These are phyloP conservation scores for Ascochyta fabae DNA, from an alignment of 2,329 filamentous ascomycete genomes.

Conservation along the genomic window DNA sequence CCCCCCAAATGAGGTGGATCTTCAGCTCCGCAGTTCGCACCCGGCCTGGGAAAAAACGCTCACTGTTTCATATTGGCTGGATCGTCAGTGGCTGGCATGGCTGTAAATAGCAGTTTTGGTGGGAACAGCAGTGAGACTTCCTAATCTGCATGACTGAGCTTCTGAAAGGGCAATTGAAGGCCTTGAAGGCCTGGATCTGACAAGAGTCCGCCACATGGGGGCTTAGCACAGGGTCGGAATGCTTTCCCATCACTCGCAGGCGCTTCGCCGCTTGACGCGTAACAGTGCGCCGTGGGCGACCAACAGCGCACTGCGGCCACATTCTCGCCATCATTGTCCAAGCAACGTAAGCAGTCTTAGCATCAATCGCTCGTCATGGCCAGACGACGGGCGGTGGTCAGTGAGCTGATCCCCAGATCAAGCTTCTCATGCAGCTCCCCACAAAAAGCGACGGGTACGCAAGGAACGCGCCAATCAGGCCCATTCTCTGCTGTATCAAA, in stretches of 20 bases:
- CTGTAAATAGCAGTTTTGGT: constrained; percentile 9
- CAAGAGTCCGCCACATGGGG: constrained; percentile 4
- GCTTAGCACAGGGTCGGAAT: constrained; percentile 22
- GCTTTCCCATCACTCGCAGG: constrained; percentile 11
- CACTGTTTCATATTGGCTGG: constrained; percentile 21
- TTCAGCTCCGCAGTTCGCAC: background rate
- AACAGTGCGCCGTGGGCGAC: constrained; percentile 11
- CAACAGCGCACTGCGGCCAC: constrained; percentile 15
- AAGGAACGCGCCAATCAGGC: constrained; percentile 28
- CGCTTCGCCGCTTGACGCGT: constrained; percentile 23
- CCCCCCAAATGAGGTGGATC: constrained; percentile 11
- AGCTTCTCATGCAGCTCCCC: constrained; percentile 20
- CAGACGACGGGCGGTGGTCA: constrained; percentile 8
- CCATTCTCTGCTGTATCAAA: constrained; percentile 4
- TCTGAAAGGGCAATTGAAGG: constrained; percentile 1
- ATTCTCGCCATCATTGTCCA: constrained; percentile 22
- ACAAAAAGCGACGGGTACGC: constrained; percentile 21
- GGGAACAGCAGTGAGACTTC: background rate
- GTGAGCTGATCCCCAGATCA: constrained; percentile 26
- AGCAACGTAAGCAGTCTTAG: constrained; percentile 24
- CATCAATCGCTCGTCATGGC: constrained; percentile 30
- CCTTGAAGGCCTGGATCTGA: constrained; percentile 12
- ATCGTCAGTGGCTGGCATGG: constrained; percentile 15
- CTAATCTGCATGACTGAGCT: constrained; percentile 1
- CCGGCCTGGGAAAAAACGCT: constrained; percentile 6